Evolutionary conservation across 192 early-diverging fungal species (phyloP), one percentile per base, ranked within the genome.

Genomic region (Rhizoclosmatium sp.): DNA sequence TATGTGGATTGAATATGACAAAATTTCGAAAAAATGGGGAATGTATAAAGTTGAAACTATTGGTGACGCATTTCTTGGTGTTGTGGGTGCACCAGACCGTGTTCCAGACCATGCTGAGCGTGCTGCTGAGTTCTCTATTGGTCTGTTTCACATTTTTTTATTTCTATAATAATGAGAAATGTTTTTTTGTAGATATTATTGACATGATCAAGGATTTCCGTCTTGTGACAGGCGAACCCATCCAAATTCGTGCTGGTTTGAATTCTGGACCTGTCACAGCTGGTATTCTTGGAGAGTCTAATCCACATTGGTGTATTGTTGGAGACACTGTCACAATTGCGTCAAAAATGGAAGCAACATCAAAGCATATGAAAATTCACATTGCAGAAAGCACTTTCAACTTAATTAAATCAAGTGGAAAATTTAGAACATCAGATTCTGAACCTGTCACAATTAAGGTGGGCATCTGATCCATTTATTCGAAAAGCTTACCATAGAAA

Each of bases 21-120:
- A 70, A 46, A 85, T 87, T 66, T 80, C 81, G 3, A 81, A 81
- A 64, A 64, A 59, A 40, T 71, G 77, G 41, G 78, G 82, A 41
- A 75, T 87, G 60, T 87, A 85, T 76, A 87, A 87, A 67, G 83
- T 87, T 2, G 86, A 87, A 59, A 87, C 86, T 3, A 87, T 87
- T 60, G 86, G 86, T 7, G 81, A 87, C 64, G 79, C 75, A 1
- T 82, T 76, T 59, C 70, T 78, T 23, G 75, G 78, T 0, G 78
- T 81, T 44, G 70, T 59, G 42, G 81, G 81, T 23, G 74, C 72
- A 14, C 81, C 81, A 45, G 75, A 79, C 2, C 68, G 78, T 49
- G 67, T 79, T 65, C 48, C 79, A 3, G 78, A 80, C 45, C 80
- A 82, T 51, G 80, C 83, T 12, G 76, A 79, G 47, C 81, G 75